Percentiles rank a stretch among this genome's conserved stretches.
Conservation (phyloP, 371 early-diverging fungal species). For the Apophysomyces trapeziformis region DNA sequence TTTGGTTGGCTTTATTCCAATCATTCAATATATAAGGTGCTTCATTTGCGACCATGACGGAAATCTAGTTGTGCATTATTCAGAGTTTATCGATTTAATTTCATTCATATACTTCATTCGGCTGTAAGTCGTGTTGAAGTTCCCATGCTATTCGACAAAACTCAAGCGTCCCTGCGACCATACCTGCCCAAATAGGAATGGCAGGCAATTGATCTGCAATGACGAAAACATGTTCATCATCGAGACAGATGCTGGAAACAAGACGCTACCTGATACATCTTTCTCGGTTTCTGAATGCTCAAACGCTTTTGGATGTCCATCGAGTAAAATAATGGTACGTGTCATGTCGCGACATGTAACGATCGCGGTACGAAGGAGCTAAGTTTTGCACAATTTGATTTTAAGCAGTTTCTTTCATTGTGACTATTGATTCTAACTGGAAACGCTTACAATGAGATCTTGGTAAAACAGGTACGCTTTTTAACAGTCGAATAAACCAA, state of each 20-base stretch:
- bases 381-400: no score
- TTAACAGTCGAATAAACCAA: constrained; percentile 1
- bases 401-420: no score
- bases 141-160: constrained; percentile 42
- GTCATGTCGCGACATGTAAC: neutral
- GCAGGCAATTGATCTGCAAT: constrained; percentile 36
- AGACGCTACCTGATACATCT: neutral
- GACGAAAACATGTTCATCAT: neutral
- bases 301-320: constrained; percentile 4
- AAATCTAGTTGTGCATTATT: neutral
- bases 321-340: constrained; percentile 2
- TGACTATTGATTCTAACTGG: no score
- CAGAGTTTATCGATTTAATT: neutral
- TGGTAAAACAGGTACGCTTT: neutral
- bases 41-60: neutral
- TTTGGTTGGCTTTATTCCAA: constrained; percentile 1
- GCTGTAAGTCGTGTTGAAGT: constrained; percentile 9
- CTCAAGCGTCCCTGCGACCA: constrained; percentile 38
- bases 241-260: neutral
- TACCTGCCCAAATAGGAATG: constrained; percentile 40
- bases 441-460: no score
- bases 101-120: neutral
- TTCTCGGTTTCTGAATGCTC: neutral
- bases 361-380: no score
- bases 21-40: neutral